Percentiles rank a stretch among this genome's conserved stretches.
phyloP scores from a whole-genome alignment of 129 eudicot genomes.

The Escallonia herrerae region DNA sequence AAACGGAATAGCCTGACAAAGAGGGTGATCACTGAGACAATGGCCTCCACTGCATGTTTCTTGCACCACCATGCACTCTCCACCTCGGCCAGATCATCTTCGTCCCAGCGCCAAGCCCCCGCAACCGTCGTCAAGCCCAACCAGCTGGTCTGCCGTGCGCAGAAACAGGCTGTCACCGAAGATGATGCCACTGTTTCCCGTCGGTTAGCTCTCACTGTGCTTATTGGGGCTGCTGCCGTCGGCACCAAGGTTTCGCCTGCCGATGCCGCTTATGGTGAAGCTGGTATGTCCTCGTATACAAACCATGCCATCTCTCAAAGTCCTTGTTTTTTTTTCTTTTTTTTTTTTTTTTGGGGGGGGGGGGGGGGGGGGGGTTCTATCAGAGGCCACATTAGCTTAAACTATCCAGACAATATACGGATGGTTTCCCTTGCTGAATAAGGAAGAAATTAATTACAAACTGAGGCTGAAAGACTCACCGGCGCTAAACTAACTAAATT shows the following conservation, averaged over 20 bases:
- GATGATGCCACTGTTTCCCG: slow-evolving; percentile 51
- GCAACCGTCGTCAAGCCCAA: slow-evolving; percentile 31
- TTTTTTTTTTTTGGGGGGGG: no score
- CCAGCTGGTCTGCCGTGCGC: slow-evolving; percentile 65
- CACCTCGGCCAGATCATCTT: slow-evolving; percentile 30
- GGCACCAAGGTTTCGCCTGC: slow-evolving; percentile 93
- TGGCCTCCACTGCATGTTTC: slow-evolving; percentile 95
- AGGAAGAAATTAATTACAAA: no score
- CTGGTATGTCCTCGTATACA: slow-evolving; percentile 39
- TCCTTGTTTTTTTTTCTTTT: no score
- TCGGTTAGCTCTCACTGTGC: slow-evolving; percentile 77
- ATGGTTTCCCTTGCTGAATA: no score
- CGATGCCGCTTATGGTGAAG: slow-evolving; percentile 96
- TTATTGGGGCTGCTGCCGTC: slow-evolving; percentile 91
- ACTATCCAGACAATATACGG: no score
- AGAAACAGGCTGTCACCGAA: slow-evolving; percentile 37
- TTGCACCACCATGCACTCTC: slow-evolving; percentile 63
- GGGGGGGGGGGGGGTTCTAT: no score
- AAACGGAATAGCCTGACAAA: not conserved
- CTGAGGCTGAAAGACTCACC: no score
- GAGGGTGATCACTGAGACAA: slow-evolving; percentile 12
- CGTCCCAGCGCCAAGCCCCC: slow-evolving; percentile 14
- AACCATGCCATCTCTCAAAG: no score
- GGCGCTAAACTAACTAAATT: no score
- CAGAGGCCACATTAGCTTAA: no score